These are phyloP conservation scores for Herpetospermum pedunculosum DNA, from an alignment of 306 rosid species.

Conservation along the genomic window DNA sequence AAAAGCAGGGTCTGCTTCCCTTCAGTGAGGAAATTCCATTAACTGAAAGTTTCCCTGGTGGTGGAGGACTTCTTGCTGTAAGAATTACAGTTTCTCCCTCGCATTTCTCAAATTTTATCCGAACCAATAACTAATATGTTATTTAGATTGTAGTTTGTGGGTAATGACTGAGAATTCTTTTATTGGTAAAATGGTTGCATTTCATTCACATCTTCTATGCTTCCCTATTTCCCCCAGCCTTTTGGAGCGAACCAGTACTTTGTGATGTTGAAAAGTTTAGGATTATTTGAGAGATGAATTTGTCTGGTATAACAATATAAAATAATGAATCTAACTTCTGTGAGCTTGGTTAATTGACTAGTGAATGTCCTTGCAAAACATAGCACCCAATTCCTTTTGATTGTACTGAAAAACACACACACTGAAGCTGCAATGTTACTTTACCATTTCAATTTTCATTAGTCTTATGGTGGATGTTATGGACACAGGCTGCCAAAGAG, in stretches of 20 bases:
- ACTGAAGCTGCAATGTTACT: not conserved
- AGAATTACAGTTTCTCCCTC: constrained; percentile 15
- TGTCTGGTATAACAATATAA: not conserved
- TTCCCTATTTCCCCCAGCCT: not conserved
- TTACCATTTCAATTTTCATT: not conserved
- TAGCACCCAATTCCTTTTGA: not conserved
- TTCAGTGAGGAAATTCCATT: constrained; percentile 96
- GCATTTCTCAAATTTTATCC: not conserved
- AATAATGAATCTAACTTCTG: not conserved
- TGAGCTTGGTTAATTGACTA: not conserved
- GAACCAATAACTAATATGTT: not conserved
- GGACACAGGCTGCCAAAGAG: constrained; percentile 79
- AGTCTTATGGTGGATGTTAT: not conserved
- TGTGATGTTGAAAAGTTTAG: not conserved
- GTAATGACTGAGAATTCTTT: not conserved
- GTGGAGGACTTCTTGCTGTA: constrained; percentile 77
- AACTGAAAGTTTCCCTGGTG: constrained; percentile 83
- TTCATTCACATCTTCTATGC: not conserved
- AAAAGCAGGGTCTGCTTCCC: constrained; percentile 95
- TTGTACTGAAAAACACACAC: not conserved
- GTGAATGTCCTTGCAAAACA: not conserved
- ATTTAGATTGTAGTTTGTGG: not conserved
- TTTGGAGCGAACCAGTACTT: not conserved
- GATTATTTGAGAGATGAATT: not conserved
- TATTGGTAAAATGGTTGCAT: not conserved